Conservation (phyloP, 352 stramenopile species). For the Globisporangium okanoganense region DNA sequence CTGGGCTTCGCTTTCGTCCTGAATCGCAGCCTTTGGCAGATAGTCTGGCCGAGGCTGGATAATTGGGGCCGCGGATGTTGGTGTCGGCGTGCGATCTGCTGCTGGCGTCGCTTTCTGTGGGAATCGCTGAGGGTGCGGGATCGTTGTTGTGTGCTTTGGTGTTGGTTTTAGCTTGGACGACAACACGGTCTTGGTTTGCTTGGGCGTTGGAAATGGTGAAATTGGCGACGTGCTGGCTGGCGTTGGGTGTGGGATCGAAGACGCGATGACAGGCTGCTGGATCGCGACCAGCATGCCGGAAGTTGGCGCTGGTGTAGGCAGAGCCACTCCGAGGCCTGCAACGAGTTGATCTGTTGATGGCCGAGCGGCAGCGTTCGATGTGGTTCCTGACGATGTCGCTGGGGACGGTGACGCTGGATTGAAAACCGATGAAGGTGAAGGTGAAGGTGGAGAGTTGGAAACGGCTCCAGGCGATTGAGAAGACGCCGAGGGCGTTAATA, state of each 20-base stretch:
- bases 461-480: not conserved
- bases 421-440: not conserved
- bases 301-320: not conserved
- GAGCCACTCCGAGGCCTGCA: not conserved
- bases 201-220: not conserved
- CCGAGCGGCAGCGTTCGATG: not conserved
- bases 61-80: not conserved
- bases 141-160: not conserved
- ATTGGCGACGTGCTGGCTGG: not conserved
- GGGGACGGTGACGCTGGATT: not conserved
- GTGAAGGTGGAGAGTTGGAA: not conserved
- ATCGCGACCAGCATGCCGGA: not conserved
- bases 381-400: not conserved
- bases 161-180: not conserved
- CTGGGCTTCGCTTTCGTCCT: not conserved
- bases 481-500: not conserved
- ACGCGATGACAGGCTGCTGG: not conserved
- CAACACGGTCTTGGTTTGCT: slow-evolving; percentile 3
- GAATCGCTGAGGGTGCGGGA: not conserved
- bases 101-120: slow-evolving; percentile 1
- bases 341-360: not conserved
- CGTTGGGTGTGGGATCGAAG: not conserved
- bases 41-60: not conserved
- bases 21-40: slow-evolving; percentile 5
- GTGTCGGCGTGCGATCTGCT: not conserved